phyloP scores from a whole-genome alignment of 2,329 filamentous ascomycete species.

The Pleoardoris graminearum region DNA sequence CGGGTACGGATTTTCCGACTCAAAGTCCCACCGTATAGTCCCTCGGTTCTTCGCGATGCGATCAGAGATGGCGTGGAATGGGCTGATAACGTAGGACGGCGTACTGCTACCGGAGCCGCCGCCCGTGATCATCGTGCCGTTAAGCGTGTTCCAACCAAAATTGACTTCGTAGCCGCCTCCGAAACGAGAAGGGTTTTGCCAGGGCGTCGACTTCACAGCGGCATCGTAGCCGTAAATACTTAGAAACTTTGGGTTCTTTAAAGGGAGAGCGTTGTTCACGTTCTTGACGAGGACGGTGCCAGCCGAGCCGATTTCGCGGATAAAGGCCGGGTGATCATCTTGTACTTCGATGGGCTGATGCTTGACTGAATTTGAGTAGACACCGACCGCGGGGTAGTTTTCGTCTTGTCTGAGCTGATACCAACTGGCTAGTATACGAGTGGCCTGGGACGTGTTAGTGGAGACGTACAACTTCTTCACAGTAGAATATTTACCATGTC shows the following conservation, averaged over 20 bases:
- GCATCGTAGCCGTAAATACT: slow-evolving; percentile 48
- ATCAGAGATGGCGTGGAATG: slow-evolving; percentile 46
- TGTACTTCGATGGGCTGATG: slow-evolving; percentile 53
- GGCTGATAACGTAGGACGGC: slow-evolving; percentile 46
- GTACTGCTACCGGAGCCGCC: slow-evolving; percentile 48
- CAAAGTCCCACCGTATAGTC: slow-evolving; percentile 43
- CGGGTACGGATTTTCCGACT: slow-evolving; percentile 31
- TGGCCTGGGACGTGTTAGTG: slow-evolving; percentile 3
- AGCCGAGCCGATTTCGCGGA: slow-evolving; percentile 48
- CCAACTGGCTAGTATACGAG: slow-evolving; percentile 30
- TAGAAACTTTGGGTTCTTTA: slow-evolving; percentile 49
- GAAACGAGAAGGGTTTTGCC: slow-evolving; percentile 44
- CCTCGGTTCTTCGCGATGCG: slow-evolving; percentile 34
- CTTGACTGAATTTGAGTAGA: slow-evolving; percentile 27
- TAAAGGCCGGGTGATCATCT: slow-evolving; percentile 47
- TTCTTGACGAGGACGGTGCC: slow-evolving; percentile 55
- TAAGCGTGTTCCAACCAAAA: slow-evolving; percentile 37
- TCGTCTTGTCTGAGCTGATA: slow-evolving; percentile 47
- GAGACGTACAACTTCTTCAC: background rate
- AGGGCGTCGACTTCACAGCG: slow-evolving; percentile 38
- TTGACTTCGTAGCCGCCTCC: slow-evolving; percentile 48
- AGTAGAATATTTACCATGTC: slow-evolving; percentile 28
- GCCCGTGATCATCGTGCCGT: slow-evolving; percentile 50
- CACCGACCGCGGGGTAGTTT: slow-evolving; percentile 30
- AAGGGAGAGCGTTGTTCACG: slow-evolving; percentile 57